Conservation (phyloP, 768 basidiomycete species). For the Cyclocybe aegerita region DNA sequence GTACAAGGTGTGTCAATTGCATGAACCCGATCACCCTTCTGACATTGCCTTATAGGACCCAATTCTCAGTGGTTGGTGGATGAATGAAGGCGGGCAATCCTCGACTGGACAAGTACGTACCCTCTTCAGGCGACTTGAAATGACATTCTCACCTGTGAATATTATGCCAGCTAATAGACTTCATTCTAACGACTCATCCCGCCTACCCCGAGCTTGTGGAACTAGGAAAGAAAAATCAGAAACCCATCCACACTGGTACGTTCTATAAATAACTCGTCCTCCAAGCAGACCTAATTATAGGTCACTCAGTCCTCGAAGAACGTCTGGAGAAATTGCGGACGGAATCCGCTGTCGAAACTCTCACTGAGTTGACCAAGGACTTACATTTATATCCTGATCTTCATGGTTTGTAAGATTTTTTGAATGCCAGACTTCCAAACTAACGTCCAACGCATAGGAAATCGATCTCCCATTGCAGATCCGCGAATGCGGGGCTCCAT, state of each 20-base stretch:
- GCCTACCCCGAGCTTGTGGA: slow-evolving; percentile 74
- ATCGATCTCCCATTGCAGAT: slow-evolving; percentile 95
- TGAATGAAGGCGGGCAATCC: slow-evolving; percentile 99
- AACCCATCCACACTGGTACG: slow-evolving; percentile 58
- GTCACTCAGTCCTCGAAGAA: slow-evolving; percentile 62
- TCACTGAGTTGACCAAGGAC: slow-evolving; percentile 87
- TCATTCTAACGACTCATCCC: slow-evolving; percentile 89
- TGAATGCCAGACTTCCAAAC: neutral
- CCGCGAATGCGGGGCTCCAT: slow-evolving; percentile 93
- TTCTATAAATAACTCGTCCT: neutral
- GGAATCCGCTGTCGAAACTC: slow-evolving; percentile 53
- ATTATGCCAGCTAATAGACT: slow-evolving; percentile 75
- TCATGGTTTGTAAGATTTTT: slow-evolving; percentile 53
- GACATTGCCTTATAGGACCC: slow-evolving; percentile 56
- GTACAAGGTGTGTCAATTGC: slow-evolving; percentile 52
- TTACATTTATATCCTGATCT: slow-evolving; percentile 95
- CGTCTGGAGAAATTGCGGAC: slow-evolving; percentile 64
- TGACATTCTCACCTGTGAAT: neutral
- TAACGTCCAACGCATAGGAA: slow-evolving; percentile 51
- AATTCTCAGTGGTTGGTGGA: slow-evolving; percentile 95
- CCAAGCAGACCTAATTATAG: neutral
- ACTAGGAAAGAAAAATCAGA: slow-evolving; percentile 55
- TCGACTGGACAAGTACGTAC: slow-evolving; percentile 87
- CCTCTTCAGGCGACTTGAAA: neutral
- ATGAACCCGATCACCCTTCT: neutral